Base-by-base conservation (phyloP, 192 early-diverging fungal species). In the Gaertneriomyces semiglobifer region DNA sequence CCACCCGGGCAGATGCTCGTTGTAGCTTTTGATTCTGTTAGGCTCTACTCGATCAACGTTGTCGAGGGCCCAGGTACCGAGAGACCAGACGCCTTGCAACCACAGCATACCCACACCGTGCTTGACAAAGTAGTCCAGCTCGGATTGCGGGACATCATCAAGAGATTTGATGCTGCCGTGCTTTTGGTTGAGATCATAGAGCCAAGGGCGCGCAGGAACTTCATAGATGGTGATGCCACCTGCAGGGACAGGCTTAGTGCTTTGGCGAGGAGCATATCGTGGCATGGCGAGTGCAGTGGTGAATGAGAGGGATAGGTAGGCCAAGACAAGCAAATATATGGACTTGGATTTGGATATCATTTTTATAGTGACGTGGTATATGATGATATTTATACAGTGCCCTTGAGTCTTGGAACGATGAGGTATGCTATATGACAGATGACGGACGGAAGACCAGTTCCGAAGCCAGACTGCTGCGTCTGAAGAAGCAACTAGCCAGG, bases 221-320 rank as follows among this genome's bases (percentile, higher is more conserved):
- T 57, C 55, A 14, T 25, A 57, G 16, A 57, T 57, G 55, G 55
- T 25, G 55, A 57, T 38, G 12, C 55, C 55, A 33, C 25, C 25
- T 33, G 25, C 25, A 33, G 25, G 25, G 25, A 33, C 25, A 33
- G 25, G 25, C 25, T 33, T 33, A 2, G 25, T 33, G 25, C 25
- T 33, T 33, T 33, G 25, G 25, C 25, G 25, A 1, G 25, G 25
- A 33, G 25, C 25, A 33, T 33, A 33, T 33, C 25, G 25, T 33
- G 25, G 25, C 25, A 33, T 33, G 25, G 25, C 25, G 25, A 33
- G 25, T 2, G 2, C 25, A 33, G 25, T 33, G 25, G 25, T 33
- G 25, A 33, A 33, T 33, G 25, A 33, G 25, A 33, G 25, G 25
- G 25, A 33, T 33, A 33, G 25, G 25, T 33, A 33, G 25, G 2